These are phyloP conservation scores for Tremella fuciformis DNA, from an alignment of 768 basidiomycete species.

Conservation along the genomic window DNA sequence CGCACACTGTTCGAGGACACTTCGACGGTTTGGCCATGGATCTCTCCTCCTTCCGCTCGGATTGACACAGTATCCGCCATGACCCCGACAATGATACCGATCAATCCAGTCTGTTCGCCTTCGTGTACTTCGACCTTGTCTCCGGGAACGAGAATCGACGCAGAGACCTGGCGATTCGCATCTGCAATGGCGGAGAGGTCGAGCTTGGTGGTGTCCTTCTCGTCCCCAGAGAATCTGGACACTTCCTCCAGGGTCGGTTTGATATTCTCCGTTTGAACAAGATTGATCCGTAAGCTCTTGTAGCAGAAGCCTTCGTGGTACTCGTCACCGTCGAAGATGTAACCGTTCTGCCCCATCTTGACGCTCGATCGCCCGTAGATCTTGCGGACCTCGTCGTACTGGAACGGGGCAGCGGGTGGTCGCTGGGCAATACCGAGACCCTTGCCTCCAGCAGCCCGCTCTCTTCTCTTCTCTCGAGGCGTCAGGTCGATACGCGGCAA, in stretches of 20 bases:
- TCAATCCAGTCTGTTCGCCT: conserved; percentile 89
- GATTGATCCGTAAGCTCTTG: conserved; percentile 74
- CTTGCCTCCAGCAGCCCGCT: conserved; percentile 51
- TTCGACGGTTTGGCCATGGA: conserved; percentile 57
- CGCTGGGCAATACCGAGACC: conserved; percentile 58
- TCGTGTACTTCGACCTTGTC: conserved; percentile 97
- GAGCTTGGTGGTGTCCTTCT: conserved; percentile 63
- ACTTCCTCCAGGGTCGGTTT: conserved; percentile 96
- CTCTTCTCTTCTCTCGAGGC: conserved; percentile 86
- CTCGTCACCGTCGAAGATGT: conserved; percentile 87
- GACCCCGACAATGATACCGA: conserved; percentile 88
- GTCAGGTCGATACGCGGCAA: conserved; percentile 97
- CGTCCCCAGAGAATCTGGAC: conserved; percentile 75
- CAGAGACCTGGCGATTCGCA: conserved; percentile 84
- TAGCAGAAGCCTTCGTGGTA: conserved; percentile 93
- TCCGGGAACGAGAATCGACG: conserved; percentile 90
- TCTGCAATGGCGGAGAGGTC: conserved; percentile 90
- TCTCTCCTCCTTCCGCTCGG: conserved; percentile 62
- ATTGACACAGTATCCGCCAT: conserved; percentile 81
- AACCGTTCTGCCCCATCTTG: conserved; percentile 57
- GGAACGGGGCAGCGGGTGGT: conserved; percentile 89
- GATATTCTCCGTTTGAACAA: conserved; percentile 68
- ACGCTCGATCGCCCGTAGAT: conserved; percentile 78
- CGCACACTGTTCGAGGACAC: conserved; percentile 71
- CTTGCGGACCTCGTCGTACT: conserved; percentile 73